phyloP scores from a whole-genome alignment of 2,329 filamentous ascomycete species.

The Curvularia spicifera region DNA sequence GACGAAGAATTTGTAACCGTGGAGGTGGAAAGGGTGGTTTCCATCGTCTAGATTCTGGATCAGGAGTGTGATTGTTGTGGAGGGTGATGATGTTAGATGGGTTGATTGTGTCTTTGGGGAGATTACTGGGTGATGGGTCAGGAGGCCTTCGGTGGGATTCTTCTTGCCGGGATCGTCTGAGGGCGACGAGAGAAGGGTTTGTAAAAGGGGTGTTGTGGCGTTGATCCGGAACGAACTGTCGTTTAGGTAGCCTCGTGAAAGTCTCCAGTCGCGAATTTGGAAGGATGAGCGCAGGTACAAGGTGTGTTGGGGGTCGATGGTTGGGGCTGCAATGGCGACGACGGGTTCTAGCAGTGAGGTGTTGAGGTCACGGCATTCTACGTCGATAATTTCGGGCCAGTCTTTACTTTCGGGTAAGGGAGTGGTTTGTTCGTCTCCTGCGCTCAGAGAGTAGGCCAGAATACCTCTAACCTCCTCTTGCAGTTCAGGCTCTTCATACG shows the following conservation, averaged over 20 bases:
- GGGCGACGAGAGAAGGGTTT: slow-evolving; percentile 59
- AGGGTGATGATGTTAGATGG: slow-evolving; percentile 38
- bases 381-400: slow-evolving; percentile 58
- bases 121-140: slow-evolving; percentile 12
- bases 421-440: background rate
- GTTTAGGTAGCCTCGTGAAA: slow-evolving; percentile 67
- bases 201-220: slow-evolving; percentile 57
- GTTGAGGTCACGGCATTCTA: slow-evolving; percentile 61
- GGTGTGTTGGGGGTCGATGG: slow-evolving; percentile 54
- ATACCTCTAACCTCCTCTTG: slow-evolving; percentile 58
- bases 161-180: slow-evolving; percentile 21
- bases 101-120: slow-evolving; percentile 40
- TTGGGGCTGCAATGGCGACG: slow-evolving; percentile 52
- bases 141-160: slow-evolving; percentile 1
- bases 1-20: slow-evolving; percentile 50
- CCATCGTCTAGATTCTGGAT: slow-evolving; percentile 45
- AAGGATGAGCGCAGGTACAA: slow-evolving; percentile 65
- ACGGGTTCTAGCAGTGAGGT: slow-evolving; percentile 56
- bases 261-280: slow-evolving; percentile 64
- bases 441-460: slow-evolving; percentile 52
- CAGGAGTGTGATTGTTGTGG: slow-evolving; percentile 40
- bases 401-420: slow-evolving; percentile 53
- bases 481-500: slow-evolving; percentile 57
- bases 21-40: slow-evolving; percentile 46
- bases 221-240: slow-evolving; percentile 60